These are phyloP conservation scores for Coemansia biformis DNA, from an alignment of 192 early-diverging fungal genomes.

Conservation along the genomic window DNA sequence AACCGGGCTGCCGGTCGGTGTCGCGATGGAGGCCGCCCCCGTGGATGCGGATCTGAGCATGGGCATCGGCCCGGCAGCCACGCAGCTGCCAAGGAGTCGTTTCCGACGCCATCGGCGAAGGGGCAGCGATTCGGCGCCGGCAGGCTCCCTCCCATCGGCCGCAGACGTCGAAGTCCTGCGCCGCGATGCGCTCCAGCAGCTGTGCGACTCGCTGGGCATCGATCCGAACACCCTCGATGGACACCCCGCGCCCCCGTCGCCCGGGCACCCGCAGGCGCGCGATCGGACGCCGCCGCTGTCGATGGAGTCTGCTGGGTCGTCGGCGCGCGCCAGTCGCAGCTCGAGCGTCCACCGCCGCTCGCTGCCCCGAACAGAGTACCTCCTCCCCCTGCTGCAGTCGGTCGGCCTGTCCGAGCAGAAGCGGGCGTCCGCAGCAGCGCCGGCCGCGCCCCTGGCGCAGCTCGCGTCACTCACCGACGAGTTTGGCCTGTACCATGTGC, in stretches of 20 bases:
- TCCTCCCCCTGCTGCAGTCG: slow-evolving; percentile 37
- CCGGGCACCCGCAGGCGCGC: slow-evolving; percentile 6
- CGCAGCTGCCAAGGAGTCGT: not conserved
- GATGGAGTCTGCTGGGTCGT: slow-evolving; percentile 6
- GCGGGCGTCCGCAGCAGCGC: slow-evolving; percentile 3
- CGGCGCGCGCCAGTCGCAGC: slow-evolving; percentile 25
- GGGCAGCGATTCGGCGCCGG: slow-evolving; percentile 26
- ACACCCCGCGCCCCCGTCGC: slow-evolving; percentile 6
- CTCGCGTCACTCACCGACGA: slow-evolving; percentile 54
- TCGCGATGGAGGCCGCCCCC: no score
- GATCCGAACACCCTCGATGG: slow-evolving; percentile 31
- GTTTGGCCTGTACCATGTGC: slow-evolving; percentile 69
- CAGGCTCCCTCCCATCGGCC: slow-evolving; percentile 9
- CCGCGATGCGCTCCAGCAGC: slow-evolving; percentile 17
- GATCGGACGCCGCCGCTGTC: slow-evolving; percentile 3
- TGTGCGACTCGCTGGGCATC: slow-evolving; percentile 36
- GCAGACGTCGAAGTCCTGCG: slow-evolving; percentile 34
- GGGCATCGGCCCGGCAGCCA: no score
- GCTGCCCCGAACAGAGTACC: slow-evolving; percentile 27
- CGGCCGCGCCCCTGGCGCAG: slow-evolving; percentile 18
- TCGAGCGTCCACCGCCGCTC: slow-evolving; percentile 27
- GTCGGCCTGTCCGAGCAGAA: slow-evolving; percentile 12
- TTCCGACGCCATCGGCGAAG: slow-evolving; percentile 19
- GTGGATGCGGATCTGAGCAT: no score
- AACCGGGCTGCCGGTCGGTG: not conserved